Percentiles rank a stretch among this genome's conserved stretches.
These are phyloP conservation scores for Carex littledalei DNA, from an alignment of 176 grass and related monocot species.

Conservation along the genomic window DNA sequence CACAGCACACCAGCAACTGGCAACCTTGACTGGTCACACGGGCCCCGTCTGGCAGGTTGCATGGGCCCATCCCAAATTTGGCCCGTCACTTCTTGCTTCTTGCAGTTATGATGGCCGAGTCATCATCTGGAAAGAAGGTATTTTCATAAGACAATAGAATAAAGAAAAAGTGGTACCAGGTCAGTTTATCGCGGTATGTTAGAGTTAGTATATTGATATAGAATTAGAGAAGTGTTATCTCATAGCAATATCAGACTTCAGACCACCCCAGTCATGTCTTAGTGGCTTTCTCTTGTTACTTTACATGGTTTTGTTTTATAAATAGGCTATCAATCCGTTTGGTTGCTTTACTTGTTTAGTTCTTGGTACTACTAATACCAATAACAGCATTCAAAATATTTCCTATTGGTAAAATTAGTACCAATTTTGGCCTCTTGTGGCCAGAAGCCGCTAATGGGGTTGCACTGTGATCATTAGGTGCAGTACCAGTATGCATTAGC, in stretches of 20 bases:
- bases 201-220: neutral
- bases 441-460: neutral
- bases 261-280: neutral
- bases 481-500: neutral
- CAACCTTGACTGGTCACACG: slow-evolving; percentile 59
- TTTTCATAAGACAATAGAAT: neutral
- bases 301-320: neutral
- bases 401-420: neutral
- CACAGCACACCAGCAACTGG: slow-evolving; percentile 54
- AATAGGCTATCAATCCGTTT: neutral
- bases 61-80: slow-evolving; percentile 75
- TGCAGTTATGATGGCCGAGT: slow-evolving; percentile 64
- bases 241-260: neutral
- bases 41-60: slow-evolving; percentile 72
- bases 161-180: neutral
- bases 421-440: neutral
- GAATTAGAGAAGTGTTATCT: neutral
- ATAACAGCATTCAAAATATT: neutral
- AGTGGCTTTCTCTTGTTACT: neutral
- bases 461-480: neutral
- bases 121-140: slow-evolving; percentile 78
- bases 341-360: neutral
- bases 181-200: neutral
- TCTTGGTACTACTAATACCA: neutral
- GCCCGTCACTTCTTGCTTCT: slow-evolving; percentile 62